A percentile compares a stretch with the other conserved stretches of the same genome.
Evolutionary conservation across 2,329 filamentous ascomycete genomes (phyloP).

Genomic region (Fusarium nisikadoi): DNA sequence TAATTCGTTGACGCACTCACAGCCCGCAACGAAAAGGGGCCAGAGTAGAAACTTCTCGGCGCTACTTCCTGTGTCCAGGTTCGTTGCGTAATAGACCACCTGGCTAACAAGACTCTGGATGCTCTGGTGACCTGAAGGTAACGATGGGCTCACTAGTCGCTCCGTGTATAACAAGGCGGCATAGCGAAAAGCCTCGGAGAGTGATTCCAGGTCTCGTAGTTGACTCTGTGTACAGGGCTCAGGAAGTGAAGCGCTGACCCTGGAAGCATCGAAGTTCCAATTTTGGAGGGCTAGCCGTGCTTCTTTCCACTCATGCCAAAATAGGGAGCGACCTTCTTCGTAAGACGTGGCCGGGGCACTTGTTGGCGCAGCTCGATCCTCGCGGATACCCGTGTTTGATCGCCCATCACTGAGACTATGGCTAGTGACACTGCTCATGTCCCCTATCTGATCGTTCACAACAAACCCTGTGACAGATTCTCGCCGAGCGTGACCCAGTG

Average conservation of each 20-base stretch:
- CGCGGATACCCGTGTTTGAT: slow-evolving; percentile 66
- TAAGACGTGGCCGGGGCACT: slow-evolving; percentile 56
- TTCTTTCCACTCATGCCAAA: slow-evolving; percentile 89
- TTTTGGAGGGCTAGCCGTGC: slow-evolving; percentile 79
- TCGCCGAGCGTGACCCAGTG: slow-evolving; percentile 57
- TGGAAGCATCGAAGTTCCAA: slow-evolving; percentile 77
- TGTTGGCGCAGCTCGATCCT: slow-evolving; percentile 63
- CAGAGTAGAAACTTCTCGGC: slow-evolving; percentile 92
- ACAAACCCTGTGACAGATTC: slow-evolving; percentile 41
- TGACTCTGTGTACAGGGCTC: slow-evolving; percentile 67
- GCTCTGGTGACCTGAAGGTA: slow-evolving; percentile 77
- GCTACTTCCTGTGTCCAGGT: slow-evolving; percentile 75
- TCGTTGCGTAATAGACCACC: slow-evolving; percentile 84
- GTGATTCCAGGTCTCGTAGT: slow-evolving; percentile 78
- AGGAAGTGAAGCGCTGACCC: slow-evolving; percentile 62
- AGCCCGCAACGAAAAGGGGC: slow-evolving; percentile 91
- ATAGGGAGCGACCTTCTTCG: slow-evolving; percentile 71
- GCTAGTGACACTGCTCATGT: slow-evolving; percentile 55
- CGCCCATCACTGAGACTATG: slow-evolving; percentile 75
- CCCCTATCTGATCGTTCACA: slow-evolving; percentile 43
- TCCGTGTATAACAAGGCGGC: slow-evolving; percentile 90
- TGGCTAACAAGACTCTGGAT: slow-evolving; percentile 87
- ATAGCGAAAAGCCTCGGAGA: slow-evolving; percentile 91
- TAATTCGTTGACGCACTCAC: slow-evolving; percentile 84
- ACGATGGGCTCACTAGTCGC: slow-evolving; percentile 80